Conservation (phyloP, 768 basidiomycete species). For the Omphalotus guepiniiformis region DNA sequence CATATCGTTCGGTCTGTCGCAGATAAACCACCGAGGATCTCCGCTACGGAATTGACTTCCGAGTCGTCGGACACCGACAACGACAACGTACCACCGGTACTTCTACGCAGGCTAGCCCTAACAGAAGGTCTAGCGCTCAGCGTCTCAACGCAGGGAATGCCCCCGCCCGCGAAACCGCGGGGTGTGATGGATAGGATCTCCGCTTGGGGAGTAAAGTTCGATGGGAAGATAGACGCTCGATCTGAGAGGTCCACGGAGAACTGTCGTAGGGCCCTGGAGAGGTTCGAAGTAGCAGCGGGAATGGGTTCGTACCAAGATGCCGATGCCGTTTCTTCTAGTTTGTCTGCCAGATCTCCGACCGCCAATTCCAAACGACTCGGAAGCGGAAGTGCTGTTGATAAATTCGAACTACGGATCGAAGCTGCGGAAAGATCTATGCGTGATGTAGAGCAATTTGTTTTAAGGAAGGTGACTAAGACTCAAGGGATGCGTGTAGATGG, state of each 20-base stretch:
- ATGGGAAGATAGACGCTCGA: constrained; percentile 11
- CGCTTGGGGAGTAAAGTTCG: constrained; percentile 16
- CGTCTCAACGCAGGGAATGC: constrained; percentile 14
- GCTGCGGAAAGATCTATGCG: too few relatives aligned
- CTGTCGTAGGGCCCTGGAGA: constrained; percentile 6
- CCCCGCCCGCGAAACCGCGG: constrained; percentile 17
- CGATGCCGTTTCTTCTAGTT: neutral
- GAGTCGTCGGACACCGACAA: neutral
- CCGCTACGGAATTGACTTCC: too few relatives aligned
- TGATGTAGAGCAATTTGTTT: too few relatives aligned
- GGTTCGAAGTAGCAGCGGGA: neutral
- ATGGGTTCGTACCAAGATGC: neutral
- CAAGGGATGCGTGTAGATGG: neutral
- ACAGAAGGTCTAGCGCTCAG: constrained; percentile 16
- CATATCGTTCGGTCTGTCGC: constrained; percentile 15
- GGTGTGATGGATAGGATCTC: constrained; percentile 19
- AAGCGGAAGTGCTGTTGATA: neutral
- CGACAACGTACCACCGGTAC: neutral
- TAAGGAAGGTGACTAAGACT: too few relatives aligned
- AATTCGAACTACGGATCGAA: neutral
- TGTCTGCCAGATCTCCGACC: neutral
- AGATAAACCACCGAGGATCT: constrained; percentile 9
- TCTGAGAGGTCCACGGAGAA: constrained; percentile 13
- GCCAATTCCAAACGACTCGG: neutral
- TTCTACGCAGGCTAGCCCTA: constrained; percentile 14